Evolutionary conservation across 371 early-diverging fungal species (phyloP), one percentile per base, ranked within the genome.

Genomic region (Globomyces sp.): DNA sequence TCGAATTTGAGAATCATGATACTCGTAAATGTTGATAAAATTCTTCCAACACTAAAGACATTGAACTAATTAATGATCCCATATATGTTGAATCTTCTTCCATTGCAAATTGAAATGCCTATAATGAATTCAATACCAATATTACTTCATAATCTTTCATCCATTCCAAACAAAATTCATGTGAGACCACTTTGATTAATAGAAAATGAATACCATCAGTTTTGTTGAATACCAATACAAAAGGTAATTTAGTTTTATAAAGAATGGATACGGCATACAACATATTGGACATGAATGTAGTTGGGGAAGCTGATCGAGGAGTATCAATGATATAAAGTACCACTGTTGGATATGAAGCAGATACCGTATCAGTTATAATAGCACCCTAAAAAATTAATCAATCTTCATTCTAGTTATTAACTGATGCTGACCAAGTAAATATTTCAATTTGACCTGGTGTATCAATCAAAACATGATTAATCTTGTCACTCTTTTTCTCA

Each of bases 391-490:
- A 13, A 51, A n/a, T 24, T 24, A 24, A 24, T 24, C 24, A 24
- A 24, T 24, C 0, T 24, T 24, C 24, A 24, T 24, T 24, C 24
- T 3, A 51, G 4, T 51, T 13, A 10, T 51, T 10, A 51, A 10
- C 51, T 4, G 97, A 93, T 5, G 99, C 98, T 45, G 98, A 98
- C 98, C 99, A 99, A 11, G 99, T 99, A 83, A 99, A 99, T 66
- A 99, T 96, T 82, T 99, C 99, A 70, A 99, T 99, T 78, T 99
- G 99, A 24, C 99, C 99, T 43, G 99, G 99, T 9, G 99, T 99
- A 78, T 99, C 99, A n/a, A 99, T 85, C 10, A 99, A 77, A 58
- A 95, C 81, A 73, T 93, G 87, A 59, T 90, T 87, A 10, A 91
- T 76, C 34, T 79, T 71, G 0, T 80, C 72, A 0, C 90, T 80